phyloP scores from a whole-genome alignment of 306 rosid genomes.

The Vigna unguiculata region DNA sequence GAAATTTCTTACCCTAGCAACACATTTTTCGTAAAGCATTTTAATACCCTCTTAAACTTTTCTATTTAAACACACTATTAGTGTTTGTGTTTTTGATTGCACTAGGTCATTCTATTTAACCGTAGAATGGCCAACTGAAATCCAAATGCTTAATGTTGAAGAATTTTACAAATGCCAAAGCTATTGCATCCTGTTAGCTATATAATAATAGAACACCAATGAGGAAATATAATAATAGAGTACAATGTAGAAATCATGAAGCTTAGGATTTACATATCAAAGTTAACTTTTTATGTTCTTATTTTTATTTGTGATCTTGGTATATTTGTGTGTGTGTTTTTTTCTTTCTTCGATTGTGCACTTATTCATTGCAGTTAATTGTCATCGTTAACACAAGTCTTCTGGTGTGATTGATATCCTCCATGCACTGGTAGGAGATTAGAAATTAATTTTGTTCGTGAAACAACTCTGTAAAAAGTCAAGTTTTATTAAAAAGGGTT shows the following conservation, averaged over 20 bases:
- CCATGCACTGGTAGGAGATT: neutral
- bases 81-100: neutral
- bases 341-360: neutral
- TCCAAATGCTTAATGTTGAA: neutral
- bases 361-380: neutral
- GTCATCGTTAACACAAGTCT: neutral
- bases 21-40: too few relatives aligned
- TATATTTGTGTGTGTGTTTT: neutral
- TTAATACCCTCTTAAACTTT: too few relatives aligned
- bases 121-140: constrained; percentile 12
- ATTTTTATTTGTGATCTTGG: neutral
- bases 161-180: neutral
- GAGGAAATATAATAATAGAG: neutral
- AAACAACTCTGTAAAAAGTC: neutral
- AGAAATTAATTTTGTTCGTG: constrained; percentile 3
- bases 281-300: neutral
- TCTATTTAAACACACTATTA: neutral
- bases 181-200: neutral
- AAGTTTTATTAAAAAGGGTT: neutral
- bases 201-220: neutral
- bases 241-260: too few relatives aligned
- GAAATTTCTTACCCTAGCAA: too few relatives aligned
- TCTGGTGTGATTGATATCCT: neutral
- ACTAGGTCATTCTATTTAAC: neutral
- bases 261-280: neutral